Percentiles rank a stretch among this genome's conserved stretches.
Conservation (phyloP, 108 stramenopile species). For the Aurantiochytrium sp. region DNA sequence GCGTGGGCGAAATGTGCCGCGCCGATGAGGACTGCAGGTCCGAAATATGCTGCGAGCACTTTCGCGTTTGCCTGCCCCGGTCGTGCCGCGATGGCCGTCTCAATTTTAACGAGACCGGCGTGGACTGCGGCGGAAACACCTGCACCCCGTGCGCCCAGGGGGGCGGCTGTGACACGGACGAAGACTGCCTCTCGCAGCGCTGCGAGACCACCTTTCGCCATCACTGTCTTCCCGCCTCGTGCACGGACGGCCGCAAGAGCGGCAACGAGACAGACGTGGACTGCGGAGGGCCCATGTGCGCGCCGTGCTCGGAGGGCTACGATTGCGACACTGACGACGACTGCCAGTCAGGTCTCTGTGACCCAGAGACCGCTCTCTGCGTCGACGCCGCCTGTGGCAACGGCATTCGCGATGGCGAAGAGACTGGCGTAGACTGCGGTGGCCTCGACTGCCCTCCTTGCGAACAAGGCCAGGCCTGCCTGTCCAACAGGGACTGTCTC, state of each 20-base stretch:
- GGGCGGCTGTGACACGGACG: background rate
- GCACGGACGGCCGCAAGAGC: slow-evolving; percentile 15
- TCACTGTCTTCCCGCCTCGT: background rate
- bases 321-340: background rate
- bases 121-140: background rate
- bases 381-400: slow-evolving; percentile 4
- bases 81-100: background rate
- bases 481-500: background rate
- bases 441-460: slow-evolving; percentile 11
- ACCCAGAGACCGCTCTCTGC: background rate
- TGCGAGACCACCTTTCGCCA: background rate
- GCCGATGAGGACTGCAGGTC: background rate
- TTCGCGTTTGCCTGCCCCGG: background rate
- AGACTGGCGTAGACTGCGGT: slow-evolving; percentile 23
- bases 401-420: slow-evolving; percentile 22
- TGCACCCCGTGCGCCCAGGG: background rate
- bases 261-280: slow-evolving; percentile 22
- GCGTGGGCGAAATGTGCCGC: background rate
- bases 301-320: background rate
- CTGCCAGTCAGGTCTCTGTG: background rate
- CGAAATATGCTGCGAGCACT: background rate
- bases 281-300: slow-evolving; percentile 19
- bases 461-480: background rate
- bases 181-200: background rate
- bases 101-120: background rate